Base-by-base conservation (phyloP, 495 filamentous ascomycete species). In the Neurospora sp. region DNA sequence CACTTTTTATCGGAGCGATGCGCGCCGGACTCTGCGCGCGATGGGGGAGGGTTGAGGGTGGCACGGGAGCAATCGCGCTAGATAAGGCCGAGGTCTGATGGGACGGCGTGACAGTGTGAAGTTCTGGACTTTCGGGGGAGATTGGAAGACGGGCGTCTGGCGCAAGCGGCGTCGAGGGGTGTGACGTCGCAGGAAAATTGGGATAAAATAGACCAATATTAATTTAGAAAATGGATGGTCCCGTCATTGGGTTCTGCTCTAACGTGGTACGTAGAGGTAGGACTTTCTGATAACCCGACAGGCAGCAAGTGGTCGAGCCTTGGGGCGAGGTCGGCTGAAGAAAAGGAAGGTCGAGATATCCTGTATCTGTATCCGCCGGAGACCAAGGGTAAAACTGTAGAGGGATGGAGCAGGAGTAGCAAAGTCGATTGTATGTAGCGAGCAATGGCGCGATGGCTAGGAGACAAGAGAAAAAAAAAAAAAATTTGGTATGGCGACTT, bases 1-100 rank as follows among this genome's bases (percentile, higher is more conserved):
- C 84, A 85, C 80, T 76, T 80, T 65, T 65, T 82, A 77, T 77
- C 78, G 77, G 71, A 71, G 73, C 77, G 73, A 74, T 73, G 79
- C 81, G 80, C 82, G 80, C 77, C 76, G 73, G 39, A 73, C 69
- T 68, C 71, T 71, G 76, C 76, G 79, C 80, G 78, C 77, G 75
- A 69, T 47, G 71, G 70, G 70, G 45, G 72, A 72, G 41, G 76
- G 73, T n/a, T 22, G 6, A 68, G 71, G 44, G 53, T 35, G 12
- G 53, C 53, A 65, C 53, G 53, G 53, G 27, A 65, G 53, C 53
- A 65, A 35, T 35, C 40, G 70, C 70, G 71, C 69, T 70, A 39
- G 73, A 61, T 71, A 69, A 41, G 70, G 38, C 38, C 41, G 69
- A 35, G 44, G 70, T 65, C 39, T 53, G 68, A 42, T 68, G 53